Evolutionary conservation across 306 rosid species (phyloP), one percentile per base, ranked within the genome.

Genomic region (Gillenia trifoliata): DNA sequence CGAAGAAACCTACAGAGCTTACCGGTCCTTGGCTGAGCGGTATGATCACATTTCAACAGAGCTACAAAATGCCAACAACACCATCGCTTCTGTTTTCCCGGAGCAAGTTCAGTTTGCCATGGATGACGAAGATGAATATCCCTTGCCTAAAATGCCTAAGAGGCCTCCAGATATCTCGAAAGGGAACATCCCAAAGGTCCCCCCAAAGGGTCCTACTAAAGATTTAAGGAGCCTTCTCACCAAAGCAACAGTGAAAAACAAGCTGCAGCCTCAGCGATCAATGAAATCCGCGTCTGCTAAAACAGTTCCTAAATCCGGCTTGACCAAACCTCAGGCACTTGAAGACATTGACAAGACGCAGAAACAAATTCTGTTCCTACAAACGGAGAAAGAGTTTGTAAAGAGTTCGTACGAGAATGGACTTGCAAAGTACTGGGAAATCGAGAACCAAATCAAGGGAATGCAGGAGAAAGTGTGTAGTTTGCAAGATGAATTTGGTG

Each of bases 41-140:
- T 95, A 95, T 16, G 99, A 95, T 64, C 96, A 95, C 84, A 75
- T 95, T 78, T 95, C 99, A 68, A 95, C 85, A 16, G 99, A 95
- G 88, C 85, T 95, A 62, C 99, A 95, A 66, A 95, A 92, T 76
- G 99, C 99, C 77, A 95, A 95, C 85, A 92, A 76, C 81, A 89
- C 96, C n/a, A 90, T 95, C 72, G 99, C 99, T 77, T 81, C 93
- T 64, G 88, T 83, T 74, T 95, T 84, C 70, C 99, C 99, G 0
- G 99, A 95, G 41, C 93, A 92, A 75, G 98, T 92, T 72, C 93
- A 96, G 54, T 79, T 82, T 74, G 76, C 89, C 0, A 90, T 95
- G 93, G 99, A 89, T 49, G 99, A 90, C 66, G 99, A 95, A 16
- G 97, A 90, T 0, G 97, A 95, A 11, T 86, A 80, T 22, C 77